phyloP scores from a whole-genome alignment of 176 grass and related monocot genomes.

The Elaeis guineensis region DNA sequence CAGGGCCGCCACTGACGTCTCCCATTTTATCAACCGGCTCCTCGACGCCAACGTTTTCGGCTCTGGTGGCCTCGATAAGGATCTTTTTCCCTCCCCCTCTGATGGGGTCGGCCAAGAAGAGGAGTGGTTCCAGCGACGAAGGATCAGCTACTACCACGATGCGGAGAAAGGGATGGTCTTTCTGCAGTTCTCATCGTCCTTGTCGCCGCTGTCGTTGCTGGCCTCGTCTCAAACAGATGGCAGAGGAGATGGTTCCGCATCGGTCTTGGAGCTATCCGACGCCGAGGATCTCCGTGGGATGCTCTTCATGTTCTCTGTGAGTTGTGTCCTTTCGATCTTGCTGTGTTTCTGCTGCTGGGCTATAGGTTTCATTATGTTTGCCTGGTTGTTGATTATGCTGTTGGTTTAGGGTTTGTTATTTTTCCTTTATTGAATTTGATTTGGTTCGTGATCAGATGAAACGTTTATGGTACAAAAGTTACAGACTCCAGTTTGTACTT shows the following conservation, averaged over 20 bases:
- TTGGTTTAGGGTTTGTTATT: too few species aligned
- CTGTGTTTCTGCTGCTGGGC: neutral
- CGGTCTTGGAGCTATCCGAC: conserved; percentile 24
- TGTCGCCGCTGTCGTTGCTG: conserved; percentile 14
- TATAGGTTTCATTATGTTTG: neutral
- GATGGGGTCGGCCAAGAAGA: neutral
- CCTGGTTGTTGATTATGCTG: conserved; percentile 1
- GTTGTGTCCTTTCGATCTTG: conserved; percentile 9
- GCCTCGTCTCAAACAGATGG: conserved; percentile 3
- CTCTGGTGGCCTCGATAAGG: conserved; percentile 34
- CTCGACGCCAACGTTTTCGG: conserved; percentile 60
- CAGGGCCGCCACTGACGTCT: conserved; percentile 18
- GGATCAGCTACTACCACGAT: conserved; percentile 67
- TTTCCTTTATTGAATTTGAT: too few species aligned
- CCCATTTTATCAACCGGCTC: conserved; percentile 67
- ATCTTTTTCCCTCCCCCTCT: conserved; percentile 11
- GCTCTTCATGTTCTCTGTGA: conserved; percentile 90
- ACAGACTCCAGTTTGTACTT: too few species aligned
- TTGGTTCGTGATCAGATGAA: too few species aligned
- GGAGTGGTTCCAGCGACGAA: conserved; percentile 32
- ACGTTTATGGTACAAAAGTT: too few species aligned
- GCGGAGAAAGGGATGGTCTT: conserved; percentile 52
- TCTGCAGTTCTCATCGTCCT: conserved; percentile 41
- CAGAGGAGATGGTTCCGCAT: neutral
- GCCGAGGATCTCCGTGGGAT: conserved; percentile 41